phyloP scores from a whole-genome alignment of 192 early-diverging fungal species.

The Umbelopsis ramanniana region DNA sequence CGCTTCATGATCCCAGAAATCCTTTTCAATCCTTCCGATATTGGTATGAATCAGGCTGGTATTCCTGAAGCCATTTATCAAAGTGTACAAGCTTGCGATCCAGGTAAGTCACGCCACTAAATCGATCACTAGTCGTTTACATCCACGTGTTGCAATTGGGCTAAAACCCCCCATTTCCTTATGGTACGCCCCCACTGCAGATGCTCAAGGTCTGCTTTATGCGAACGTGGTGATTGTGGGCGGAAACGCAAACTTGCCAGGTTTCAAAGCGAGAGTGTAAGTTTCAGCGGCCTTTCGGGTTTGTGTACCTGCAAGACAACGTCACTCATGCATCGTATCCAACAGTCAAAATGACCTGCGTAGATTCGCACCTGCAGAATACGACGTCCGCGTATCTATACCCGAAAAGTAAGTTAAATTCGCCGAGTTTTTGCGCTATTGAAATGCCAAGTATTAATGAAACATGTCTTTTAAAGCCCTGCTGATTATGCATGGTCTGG shows the following conservation, averaged over 20 bases:
- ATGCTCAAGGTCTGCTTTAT: conserved; percentile 65
- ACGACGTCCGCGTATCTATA: conserved; percentile 56
- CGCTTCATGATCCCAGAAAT: conserved; percentile 79
- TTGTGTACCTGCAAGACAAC: neutral
- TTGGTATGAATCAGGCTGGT: conserved; percentile 74
- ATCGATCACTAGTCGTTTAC: neutral
- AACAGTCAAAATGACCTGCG: conserved; percentile 58
- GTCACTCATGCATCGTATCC: conserved; percentile 17
- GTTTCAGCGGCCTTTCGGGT: conserved; percentile 15
- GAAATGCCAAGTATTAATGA: neutral
- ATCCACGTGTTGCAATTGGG: too few relatives aligned
- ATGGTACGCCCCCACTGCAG: conserved; percentile 33
- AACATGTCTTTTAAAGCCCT: conserved; percentile 48
- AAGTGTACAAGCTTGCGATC: conserved; percentile 50
- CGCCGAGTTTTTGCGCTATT: too few relatives aligned
- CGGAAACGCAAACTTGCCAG: conserved; percentile 68
- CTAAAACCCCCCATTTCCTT: neutral
- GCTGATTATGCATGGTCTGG: conserved; percentile 63
- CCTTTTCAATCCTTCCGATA: conserved; percentile 75
- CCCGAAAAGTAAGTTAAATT: conserved; percentile 59
- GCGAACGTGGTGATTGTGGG: conserved; percentile 70
- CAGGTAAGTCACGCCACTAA: conserved; percentile 38
- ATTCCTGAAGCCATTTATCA: conserved; percentile 70
- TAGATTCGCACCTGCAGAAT: conserved; percentile 55
- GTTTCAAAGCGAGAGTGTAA: conserved; percentile 66